Evolutionary conservation across 306 rosid genomes (phyloP).

Genomic region (Psophocarpus tetragonolobus): DNA sequence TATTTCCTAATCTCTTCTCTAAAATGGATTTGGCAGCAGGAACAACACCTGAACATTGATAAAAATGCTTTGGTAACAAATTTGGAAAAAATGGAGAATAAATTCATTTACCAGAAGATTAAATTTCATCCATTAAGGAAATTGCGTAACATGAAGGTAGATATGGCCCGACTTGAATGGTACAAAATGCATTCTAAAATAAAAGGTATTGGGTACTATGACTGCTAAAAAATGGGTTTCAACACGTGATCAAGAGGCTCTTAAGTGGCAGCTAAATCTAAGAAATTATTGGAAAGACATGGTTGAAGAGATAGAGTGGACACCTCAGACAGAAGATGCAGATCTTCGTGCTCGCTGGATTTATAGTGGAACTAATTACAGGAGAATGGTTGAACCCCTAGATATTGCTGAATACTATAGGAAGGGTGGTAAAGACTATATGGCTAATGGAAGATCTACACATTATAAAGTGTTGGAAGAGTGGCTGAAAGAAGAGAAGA

Average conservation of each 20-base stretch:
- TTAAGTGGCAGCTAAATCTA: slow-evolving; percentile 47
- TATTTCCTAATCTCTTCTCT: background rate
- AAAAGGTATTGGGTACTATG: slow-evolving; percentile 52
- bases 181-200: slow-evolving; percentile 24
- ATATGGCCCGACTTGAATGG: too few species aligned
- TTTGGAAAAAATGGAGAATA: too few species aligned
- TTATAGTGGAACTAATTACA: slow-evolving; percentile 42
- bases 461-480: too few species aligned
- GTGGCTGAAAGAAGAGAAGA: too few species aligned
- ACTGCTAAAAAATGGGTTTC: slow-evolving; percentile 43
- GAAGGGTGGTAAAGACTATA: slow-evolving; percentile 18
- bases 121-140: slow-evolving; percentile 36
- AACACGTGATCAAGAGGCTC: background rate
- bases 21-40: slow-evolving; percentile 18
- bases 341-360: slow-evolving; percentile 38
- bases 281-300: too few species aligned
- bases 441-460: too few species aligned
- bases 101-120: too few species aligned
- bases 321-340: slow-evolving; percentile 50
- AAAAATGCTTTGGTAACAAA: background rate
- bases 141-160: slow-evolving; percentile 44
- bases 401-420: too few species aligned
- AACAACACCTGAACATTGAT: background rate
- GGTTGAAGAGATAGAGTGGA: too few species aligned
- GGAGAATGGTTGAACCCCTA: too few species aligned